phyloP scores from a whole-genome alignment of 2,329 filamentous ascomycete genomes.

The Scorias spongiosa region DNA sequence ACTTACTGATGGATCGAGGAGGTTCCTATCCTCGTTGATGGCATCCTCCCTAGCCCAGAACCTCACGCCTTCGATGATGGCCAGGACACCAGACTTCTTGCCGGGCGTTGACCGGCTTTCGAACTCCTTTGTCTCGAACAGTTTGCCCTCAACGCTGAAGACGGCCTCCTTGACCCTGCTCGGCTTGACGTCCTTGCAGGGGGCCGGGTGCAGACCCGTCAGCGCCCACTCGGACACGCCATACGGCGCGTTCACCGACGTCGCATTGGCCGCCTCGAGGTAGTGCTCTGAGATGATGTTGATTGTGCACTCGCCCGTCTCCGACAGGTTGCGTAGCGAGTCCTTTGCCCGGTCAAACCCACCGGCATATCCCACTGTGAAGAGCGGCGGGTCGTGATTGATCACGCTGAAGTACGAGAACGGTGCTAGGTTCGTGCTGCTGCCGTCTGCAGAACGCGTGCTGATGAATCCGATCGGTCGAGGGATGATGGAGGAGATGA shows the following conservation, averaged over 20 bases:
- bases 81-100: conserved; percentile 59
- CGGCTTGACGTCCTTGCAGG: conserved; percentile 49
- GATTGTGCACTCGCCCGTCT: conserved; percentile 57
- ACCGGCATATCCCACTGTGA: conserved; percentile 48
- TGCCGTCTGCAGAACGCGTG: conserved; percentile 46
- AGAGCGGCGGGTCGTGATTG: conserved; percentile 74
- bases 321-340: conserved; percentile 56
- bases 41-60: conserved; percentile 90
- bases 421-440: conserved; percentile 61
- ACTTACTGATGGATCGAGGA: conserved; percentile 56
- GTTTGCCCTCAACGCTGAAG: conserved; percentile 65
- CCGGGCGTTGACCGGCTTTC: conserved; percentile 56
- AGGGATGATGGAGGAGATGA: conserved; percentile 71
- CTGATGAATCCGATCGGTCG: conserved; percentile 58
- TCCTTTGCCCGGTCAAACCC: conserved; percentile 55
- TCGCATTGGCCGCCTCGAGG: conserved; percentile 76
- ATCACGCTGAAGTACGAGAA: conserved; percentile 79
- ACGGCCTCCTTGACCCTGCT: conserved; percentile 69
- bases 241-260: conserved; percentile 61
- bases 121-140: conserved; percentile 63
- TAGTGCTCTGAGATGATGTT: conserved; percentile 79
- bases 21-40: conserved; percentile 57
- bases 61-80: conserved; percentile 64
- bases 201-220: conserved; percentile 56
- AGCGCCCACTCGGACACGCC: conserved; percentile 68